phyloP scores from a whole-genome alignment of 2,329 filamentous ascomycete genomes.

The Sporothrix phasma region DNA sequence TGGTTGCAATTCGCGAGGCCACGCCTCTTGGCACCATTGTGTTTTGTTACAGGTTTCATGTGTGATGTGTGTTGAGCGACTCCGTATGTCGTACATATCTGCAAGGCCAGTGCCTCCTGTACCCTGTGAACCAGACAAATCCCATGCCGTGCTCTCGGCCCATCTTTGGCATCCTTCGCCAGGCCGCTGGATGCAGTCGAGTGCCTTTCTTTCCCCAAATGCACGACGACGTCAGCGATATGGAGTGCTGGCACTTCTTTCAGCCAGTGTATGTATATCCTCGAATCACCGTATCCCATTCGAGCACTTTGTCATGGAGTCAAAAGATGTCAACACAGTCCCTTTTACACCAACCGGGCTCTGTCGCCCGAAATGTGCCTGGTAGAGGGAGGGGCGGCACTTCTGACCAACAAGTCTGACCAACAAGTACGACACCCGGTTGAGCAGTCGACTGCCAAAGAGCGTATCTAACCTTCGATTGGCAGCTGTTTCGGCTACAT shows the following conservation, averaged over 20 bases:
- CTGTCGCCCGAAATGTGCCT: too few species aligned
- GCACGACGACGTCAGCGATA: neutral
- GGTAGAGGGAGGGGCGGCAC: too few species aligned
- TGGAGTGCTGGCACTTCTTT: neutral
- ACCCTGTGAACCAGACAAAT: neutral
- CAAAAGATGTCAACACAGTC: neutral
- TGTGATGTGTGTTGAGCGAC: neutral
- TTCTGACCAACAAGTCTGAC: too few species aligned
- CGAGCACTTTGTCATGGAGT: neutral
- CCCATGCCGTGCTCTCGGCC: too few species aligned
- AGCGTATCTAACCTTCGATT: neutral
- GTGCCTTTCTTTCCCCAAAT: neutral
- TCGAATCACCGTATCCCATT: neutral
- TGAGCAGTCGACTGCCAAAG: neutral
- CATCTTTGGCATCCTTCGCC: neutral
- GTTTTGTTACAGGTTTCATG: slow-evolving; percentile 6
- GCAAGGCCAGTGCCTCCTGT: neutral
- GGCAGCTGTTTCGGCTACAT: neutral
- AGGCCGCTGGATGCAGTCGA: neutral
- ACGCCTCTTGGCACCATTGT: slow-evolving; percentile 5
- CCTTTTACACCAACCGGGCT: neutral
- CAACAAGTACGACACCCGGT: neutral
- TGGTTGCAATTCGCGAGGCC: neutral
- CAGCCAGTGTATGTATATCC: too few species aligned
- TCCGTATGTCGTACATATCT: too few species aligned